phyloP scores from a whole-genome alignment of 208 protist genomes.

The Herpetomonas muscarum region DNA sequence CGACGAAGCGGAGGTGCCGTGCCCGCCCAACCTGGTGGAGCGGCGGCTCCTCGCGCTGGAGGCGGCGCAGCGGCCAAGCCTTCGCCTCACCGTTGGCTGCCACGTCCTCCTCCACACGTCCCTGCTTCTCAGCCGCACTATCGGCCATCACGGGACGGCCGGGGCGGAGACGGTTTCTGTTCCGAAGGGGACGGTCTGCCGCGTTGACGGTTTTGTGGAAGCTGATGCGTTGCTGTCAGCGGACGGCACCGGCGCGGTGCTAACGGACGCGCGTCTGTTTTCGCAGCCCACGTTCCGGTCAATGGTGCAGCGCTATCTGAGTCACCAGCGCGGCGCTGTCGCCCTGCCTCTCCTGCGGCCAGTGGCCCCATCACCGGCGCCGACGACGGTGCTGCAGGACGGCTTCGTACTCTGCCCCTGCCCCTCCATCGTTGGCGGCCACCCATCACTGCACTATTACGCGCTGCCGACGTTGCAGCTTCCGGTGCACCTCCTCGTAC shows the following conservation, averaged over 20 bases:
- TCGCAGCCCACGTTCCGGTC: no score
- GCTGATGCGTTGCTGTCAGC: slow-evolving; percentile 10
- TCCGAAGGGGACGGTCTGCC: neutral
- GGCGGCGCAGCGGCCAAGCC: slow-evolving; percentile 22
- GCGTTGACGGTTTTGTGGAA: slow-evolving; percentile 1
- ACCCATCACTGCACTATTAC: slow-evolving; percentile 63
- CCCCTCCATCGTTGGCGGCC: slow-evolving; percentile 35
- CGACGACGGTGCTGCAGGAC: neutral
- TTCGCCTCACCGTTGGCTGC: slow-evolving; percentile 28
- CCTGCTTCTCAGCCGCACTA: neutral
- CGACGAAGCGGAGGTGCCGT: slow-evolving; percentile 7
- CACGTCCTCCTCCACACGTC: slow-evolving; percentile 20
- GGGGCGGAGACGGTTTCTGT: slow-evolving; percentile 1
- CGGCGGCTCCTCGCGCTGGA: slow-evolving; percentile 44
- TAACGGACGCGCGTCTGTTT: no score
- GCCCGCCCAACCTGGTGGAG: slow-evolving; percentile 29
- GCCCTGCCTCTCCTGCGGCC: slow-evolving; percentile 33
- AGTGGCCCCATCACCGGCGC: neutral
- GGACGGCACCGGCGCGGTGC: no score
- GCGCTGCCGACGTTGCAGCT: slow-evolving; percentile 47
- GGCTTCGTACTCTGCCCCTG: slow-evolving; percentile 27
- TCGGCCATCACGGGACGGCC: neutral
- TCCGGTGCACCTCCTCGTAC: slow-evolving; percentile 21
- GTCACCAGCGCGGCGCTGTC: slow-evolving; percentile 2
- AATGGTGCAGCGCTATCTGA: no score